Percentiles rank a stretch among this genome's conserved stretches.
Conservation (phyloP, 495 filamentous ascomycete species). For the Penicillium soppii region DNA sequence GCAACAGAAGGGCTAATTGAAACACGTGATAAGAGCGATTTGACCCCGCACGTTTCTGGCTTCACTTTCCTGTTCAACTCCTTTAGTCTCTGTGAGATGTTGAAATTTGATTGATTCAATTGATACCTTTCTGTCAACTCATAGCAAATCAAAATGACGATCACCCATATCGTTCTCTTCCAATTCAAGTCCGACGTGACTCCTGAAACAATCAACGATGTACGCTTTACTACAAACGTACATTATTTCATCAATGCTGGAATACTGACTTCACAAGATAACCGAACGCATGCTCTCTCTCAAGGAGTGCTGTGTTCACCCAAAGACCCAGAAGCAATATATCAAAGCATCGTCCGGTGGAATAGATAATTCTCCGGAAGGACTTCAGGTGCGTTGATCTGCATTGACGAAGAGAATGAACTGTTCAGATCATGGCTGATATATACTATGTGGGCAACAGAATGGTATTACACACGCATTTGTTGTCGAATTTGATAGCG, state of each 20-base stretch:
- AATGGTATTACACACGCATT: slow-evolving; percentile 45
- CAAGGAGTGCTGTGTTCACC: slow-evolving; percentile 44
- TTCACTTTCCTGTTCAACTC: neutral
- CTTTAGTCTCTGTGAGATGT: no score
- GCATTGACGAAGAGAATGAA: neutral
- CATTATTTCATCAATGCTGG: no score
- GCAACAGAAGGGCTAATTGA: no score
- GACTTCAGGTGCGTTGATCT: slow-evolving; percentile 53
- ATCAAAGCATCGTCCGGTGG: slow-evolving; percentile 60
- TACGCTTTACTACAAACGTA: slow-evolving; percentile 25
- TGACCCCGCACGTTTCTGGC: neutral
- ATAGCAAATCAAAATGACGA: slow-evolving; percentile 41
- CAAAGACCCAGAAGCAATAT: slow-evolving; percentile 39
- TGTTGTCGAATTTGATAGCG: slow-evolving; percentile 38
- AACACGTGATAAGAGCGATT: neutral
- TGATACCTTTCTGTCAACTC: no score
- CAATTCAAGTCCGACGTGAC: slow-evolving; percentile 52
- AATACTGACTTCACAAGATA: slow-evolving; percentile 19
- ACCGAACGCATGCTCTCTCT: slow-evolving; percentile 37
- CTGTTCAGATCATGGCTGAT: no score
- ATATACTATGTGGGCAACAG: slow-evolving; percentile 4
- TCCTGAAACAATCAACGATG: slow-evolving; percentile 45
- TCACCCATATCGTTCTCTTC: slow-evolving; percentile 63
- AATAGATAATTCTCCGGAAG: slow-evolving; percentile 63
- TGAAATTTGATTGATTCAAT: no score